Evolutionary conservation across 2,329 filamentous ascomycete genomes (phyloP), one percentile per base, ranked within the genome.

Genomic region (Colletotrichum phormii): DNA sequence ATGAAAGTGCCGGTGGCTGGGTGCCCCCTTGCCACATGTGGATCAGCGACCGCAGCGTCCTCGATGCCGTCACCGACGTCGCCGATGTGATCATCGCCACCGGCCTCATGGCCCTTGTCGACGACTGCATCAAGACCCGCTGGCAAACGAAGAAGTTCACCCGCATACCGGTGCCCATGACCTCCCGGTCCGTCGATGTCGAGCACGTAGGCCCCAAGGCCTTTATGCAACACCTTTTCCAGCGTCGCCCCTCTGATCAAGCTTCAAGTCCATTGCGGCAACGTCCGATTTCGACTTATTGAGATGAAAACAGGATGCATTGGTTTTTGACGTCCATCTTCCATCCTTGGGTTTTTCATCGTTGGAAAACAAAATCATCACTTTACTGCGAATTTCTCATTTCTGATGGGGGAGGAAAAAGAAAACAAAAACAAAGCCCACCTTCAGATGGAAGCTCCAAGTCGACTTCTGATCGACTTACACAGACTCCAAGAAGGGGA

Each of bases 1-100:
- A 98, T 79, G 88, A 92, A 76, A 86, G 86, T 61, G 94, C 94
- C 75, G 95, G 95, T 63, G 94, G 94, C 69, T 98, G 96, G 95
- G 88, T 98, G 29, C 94, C 95, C 67, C 95, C 95, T 5, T 97
- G 93, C 80, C 94, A 94, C 77, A 92, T 98, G 91, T 95, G 94
- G 91, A 94, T 98, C 80, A 94, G 90, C 77, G 94, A 98, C 81
- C 84, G 90, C 72, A 87, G 86, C 18, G 87, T 97, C 72, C 87
- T 97, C 76, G 86, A 89, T 37, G 91, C 89, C 76, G 85, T 90
- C 80, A 93, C 93, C 62, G 95, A 98, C 80, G 90, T 97, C 78
- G 94, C 95, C 74, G 95, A 98, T 81, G 92, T 97, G 75, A 92
- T 98, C 75, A 89, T 98, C 75, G 91, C 95, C 59, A 97, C 95